A percentile compares a stretch with the other conserved stretches of the same genome.
Evolutionary conservation across 495 filamentous ascomycete species (phyloP).

Genomic region (Hypomontagnella submonticulosa): DNA sequence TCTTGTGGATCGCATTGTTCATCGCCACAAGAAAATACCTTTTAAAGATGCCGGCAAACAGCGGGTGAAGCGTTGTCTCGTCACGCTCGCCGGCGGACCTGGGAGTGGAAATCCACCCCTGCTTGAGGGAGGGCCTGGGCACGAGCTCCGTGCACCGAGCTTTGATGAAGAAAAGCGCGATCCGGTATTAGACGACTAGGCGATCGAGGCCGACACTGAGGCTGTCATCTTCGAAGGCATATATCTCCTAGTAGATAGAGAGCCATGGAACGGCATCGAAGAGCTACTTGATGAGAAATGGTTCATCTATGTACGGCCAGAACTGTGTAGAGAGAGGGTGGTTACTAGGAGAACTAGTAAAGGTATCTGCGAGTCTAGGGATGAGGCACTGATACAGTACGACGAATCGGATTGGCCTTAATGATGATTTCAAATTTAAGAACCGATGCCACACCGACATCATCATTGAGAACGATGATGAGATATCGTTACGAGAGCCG

Average conservation of each 20-base stretch:
- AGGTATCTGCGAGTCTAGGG: conserved; percentile 3
- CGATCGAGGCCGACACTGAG: background rate
- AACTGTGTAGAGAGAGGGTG: conserved; percentile 7
- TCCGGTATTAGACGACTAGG: background rate
- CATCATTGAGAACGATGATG: background rate
- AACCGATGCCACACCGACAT: background rate
- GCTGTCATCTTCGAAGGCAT: conserved; percentile 9
- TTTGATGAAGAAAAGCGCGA: conserved; percentile 2
- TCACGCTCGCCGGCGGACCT: conserved; percentile 3
- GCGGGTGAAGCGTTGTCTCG: too few relatives aligned
- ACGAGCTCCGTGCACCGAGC: conserved; percentile 3
- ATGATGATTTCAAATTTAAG: conserved; percentile 6
- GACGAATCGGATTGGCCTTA: conserved; percentile 8
- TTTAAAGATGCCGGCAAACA: too few relatives aligned
- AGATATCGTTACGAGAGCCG: conserved; percentile 1
- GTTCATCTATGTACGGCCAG: background rate
- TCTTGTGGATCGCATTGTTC: background rate
- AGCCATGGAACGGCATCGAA: conserved; percentile 6
- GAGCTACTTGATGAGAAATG: conserved; percentile 1
- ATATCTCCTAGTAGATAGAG: conserved; percentile 3
- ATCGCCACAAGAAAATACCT: background rate
- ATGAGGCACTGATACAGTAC: too few relatives aligned
- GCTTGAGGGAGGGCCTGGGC: conserved; percentile 1
- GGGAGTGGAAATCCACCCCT: conserved; percentile 4
- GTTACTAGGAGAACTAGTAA: background rate